Conservation (phyloP, 2,329 filamentous ascomycete species). For the Phialophora expanda region DNA sequence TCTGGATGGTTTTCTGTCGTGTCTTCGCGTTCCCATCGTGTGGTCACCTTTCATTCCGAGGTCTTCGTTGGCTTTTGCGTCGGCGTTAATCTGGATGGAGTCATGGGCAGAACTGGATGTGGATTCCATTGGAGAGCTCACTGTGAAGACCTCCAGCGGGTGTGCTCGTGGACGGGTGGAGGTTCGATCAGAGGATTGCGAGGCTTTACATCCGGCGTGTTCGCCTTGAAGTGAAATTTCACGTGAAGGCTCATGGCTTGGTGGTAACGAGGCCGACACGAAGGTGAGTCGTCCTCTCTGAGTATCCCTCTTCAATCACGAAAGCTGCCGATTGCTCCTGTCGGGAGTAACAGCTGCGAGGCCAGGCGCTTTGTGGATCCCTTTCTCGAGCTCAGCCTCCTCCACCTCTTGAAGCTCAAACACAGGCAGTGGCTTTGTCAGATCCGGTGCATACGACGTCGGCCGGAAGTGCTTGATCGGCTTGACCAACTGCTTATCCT, state of each 20-base stretch:
- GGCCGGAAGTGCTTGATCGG: constrained; percentile 25
- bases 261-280: neutral
- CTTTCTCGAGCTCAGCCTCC: constrained; percentile 6
- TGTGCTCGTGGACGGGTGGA: neutral
- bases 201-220: neutral
- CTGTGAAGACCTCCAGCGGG: neutral
- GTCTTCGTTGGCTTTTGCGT: neutral
- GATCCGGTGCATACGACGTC: constrained; percentile 23
- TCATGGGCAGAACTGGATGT: neutral
- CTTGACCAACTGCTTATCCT: constrained; percentile 1
- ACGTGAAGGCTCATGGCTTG: neutral
- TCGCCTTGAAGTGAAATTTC: neutral
- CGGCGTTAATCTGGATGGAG: neutral
- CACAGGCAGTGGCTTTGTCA: constrained; percentile 16
- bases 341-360: neutral
- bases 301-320: neutral
- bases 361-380: constrained; percentile 5
- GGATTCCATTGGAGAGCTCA: neutral
- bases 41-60: neutral
- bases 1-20: neutral
- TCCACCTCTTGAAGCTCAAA: constrained; percentile 19
- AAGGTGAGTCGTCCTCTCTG: neutral
- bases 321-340: neutral
- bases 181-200: neutral
- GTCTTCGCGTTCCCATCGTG: neutral